A percentile compares a stretch with the other conserved stretches of the same genome.
Conservation (phyloP, 257 asterid species). For the Solanum virginianum region DNA sequence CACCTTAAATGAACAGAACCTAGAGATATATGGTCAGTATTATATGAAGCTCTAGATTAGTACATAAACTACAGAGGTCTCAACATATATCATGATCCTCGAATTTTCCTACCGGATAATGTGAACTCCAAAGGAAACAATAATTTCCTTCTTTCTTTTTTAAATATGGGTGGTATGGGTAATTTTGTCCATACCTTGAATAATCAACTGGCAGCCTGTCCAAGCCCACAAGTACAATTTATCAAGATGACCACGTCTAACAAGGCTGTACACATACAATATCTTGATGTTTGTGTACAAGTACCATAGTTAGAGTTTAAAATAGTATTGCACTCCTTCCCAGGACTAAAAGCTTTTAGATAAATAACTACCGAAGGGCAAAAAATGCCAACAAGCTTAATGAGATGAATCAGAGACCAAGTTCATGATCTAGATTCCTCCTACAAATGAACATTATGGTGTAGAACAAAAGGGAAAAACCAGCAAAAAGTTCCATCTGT, state of each 20-base stretch:
- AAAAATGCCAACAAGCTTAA: background rate
- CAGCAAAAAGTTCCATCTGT: background rate
- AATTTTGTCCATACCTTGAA: background rate
- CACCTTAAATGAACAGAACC: background rate
- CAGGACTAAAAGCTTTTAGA: background rate
- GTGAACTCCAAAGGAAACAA: background rate
- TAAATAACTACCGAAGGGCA: background rate
- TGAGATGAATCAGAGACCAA: background rate
- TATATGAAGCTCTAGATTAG: background rate
- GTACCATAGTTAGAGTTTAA: background rate
- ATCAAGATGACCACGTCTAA: background rate
- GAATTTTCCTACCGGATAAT: background rate
- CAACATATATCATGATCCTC: background rate
- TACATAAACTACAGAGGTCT: background rate
- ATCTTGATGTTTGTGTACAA: background rate
- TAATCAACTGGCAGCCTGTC: background rate
- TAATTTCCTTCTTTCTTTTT: background rate
- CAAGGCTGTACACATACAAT: background rate
- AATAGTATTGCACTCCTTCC: background rate
- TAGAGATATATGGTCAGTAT: background rate
- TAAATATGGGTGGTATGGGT: background rate
- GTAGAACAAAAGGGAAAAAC: background rate
- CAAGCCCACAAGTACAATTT: background rate
- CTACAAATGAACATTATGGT: background rate
- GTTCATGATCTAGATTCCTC: background rate